These are phyloP conservation scores for Candida freyschussii DNA, from an alignment of 1,139 yeast genomes.

Conservation along the genomic window DNA sequence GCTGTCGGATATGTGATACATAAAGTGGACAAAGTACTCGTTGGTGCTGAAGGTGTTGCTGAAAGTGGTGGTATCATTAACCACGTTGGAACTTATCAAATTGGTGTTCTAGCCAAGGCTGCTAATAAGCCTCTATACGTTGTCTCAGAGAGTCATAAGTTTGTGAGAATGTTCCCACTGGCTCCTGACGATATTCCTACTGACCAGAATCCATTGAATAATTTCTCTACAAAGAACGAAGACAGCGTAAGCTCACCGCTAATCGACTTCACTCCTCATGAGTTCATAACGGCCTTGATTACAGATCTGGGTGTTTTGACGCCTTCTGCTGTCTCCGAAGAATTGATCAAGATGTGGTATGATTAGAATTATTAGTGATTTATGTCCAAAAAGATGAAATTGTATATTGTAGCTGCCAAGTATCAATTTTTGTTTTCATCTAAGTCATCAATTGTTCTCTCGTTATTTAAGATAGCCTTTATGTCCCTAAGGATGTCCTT, in stretches of 20 bases:
- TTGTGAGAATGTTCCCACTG: constrained; percentile 91
- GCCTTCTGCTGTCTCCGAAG: constrained; percentile 97
- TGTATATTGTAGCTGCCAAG: constrained; percentile 1
- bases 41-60: constrained; percentile 99
- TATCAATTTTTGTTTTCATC: constrained; percentile 30
- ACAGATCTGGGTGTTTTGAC: constrained; percentile 96
- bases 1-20: constrained; percentile 93
- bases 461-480: constrained; percentile 41
- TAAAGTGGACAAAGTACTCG: constrained; percentile 86
- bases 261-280: constrained; percentile 94
- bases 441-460: constrained; percentile 36
- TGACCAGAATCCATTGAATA: constrained; percentile 38
- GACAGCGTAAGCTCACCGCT: constrained; percentile 39
- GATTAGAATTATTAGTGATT: constrained; percentile 40
- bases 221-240: constrained; percentile 38
- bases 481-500: constrained; percentile 62
- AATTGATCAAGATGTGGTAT: constrained; percentile 96
- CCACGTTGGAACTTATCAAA: constrained; percentile 92
- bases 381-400: neutral
- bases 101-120: constrained; percentile 87
- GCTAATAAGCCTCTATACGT: constrained; percentile 93
- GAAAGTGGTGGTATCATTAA: constrained; percentile 98
- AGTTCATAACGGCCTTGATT: constrained; percentile 88
- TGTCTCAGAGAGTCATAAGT: constrained; percentile 92
- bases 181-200: constrained; percentile 89